These are phyloP conservation scores for Brasilioporus rufonigricans DNA, from an alignment of 768 basidiomycete genomes.

Conservation along the genomic window DNA sequence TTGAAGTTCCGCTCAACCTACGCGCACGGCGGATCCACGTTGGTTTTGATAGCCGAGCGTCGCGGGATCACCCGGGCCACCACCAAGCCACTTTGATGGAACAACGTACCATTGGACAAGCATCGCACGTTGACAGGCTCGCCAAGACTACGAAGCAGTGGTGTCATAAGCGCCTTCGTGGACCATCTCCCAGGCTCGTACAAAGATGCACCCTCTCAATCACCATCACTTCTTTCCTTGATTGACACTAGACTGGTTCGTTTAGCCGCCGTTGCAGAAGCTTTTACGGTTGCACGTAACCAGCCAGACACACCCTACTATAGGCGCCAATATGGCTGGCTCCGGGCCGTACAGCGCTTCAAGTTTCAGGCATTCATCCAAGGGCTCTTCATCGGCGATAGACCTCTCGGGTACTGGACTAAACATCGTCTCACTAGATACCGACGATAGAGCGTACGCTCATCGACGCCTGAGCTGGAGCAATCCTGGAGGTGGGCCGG, in stretches of 20 bases:
- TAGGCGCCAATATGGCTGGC: background rate
- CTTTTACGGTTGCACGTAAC: background rate
- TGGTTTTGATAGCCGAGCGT: no score
- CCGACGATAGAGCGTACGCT: conserved; percentile 32
- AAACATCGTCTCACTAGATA: conserved; percentile 36
- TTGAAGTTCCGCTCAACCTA: no score
- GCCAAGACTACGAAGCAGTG: no score
- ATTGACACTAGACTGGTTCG: background rate
- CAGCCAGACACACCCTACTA: background rate
- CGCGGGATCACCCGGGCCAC: no score
- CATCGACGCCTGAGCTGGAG: conserved; percentile 64
- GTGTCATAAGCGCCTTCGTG: no score
- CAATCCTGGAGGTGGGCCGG: conserved; percentile 42
- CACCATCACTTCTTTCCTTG: no score
- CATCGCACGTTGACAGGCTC: no score
- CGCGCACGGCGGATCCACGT: no score
- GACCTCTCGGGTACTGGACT: conserved; percentile 50
- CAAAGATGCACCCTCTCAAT: no score
- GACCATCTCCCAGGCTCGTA: no score
- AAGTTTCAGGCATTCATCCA: conserved; percentile 11
- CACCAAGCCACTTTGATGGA: no score
- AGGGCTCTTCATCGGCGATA: conserved; percentile 53
- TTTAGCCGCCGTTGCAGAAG: background rate
- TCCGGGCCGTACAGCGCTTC: background rate
- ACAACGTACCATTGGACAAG: no score